Evolutionary conservation across 805 yeast species (phyloP), one percentile per base, ranked within the genome.

Genomic region (Schwanniomyces sp.): DNA sequence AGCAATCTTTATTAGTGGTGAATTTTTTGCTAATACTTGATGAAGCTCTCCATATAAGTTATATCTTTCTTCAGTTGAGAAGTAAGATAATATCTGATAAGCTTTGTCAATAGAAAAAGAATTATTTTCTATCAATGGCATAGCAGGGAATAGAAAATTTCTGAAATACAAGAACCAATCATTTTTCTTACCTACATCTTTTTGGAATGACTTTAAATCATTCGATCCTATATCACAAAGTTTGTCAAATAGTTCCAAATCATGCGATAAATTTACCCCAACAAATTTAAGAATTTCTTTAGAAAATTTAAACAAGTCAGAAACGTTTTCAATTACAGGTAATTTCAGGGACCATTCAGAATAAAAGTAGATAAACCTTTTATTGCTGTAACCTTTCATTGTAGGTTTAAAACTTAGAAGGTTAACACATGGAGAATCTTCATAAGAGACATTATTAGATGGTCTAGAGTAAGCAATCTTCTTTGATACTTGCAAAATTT

Each of bases 41-140:
- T 79, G 74, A 61, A 89, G 76, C 55, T 91, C 96, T 34, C 96
- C 94, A 61, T 91, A 91, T 16, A 92, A 63, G 48, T 85, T 82
- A 64, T 80, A 91, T 41, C 97, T 75, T 47, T 75, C 76, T 44
- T 86, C 86, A 32, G 81, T 59, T 2, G 89, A 70, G 57, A 76
- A 89, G 29, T 63, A 55, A 7, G 72, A 62, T 50, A 92, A 59
- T 0, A 90, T 57, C 7, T 69, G 63, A 57, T 68, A 89, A 0
- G 88, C 78, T 51, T 81, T 85, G 50, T 82, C 80, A 8, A 85
- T 75, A 0, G 81, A 78, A 5, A 82, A 71, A 10, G 88, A 78
- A 54, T 85, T 84, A 14, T 77, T 77, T 11, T 72, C 77, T 5
- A 84, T 63, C 25, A 81, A 64, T 1, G 79, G 70, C 21, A 86